Evolutionary conservation across 2,329 filamentous ascomycete species (phyloP).

Genomic region (Botrytis byssoidea): DNA sequence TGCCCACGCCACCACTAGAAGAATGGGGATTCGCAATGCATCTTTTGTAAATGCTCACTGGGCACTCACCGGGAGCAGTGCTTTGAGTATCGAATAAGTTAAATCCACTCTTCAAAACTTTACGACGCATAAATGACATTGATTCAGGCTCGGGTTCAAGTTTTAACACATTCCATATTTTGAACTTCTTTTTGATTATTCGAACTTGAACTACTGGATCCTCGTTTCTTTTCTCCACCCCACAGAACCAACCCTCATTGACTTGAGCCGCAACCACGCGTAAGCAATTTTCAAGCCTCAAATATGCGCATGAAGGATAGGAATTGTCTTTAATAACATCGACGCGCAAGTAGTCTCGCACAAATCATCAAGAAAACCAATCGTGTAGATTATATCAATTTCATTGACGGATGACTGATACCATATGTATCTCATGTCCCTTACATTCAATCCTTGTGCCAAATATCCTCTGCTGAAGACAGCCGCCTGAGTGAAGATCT

Average conservation of each 20-base stretch:
- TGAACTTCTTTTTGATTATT: neutral
- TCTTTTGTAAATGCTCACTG: neutral
- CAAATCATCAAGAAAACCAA: neutral
- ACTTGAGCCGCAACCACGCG: neutral
- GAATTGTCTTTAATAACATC: neutral
- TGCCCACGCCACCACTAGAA: constrained; percentile 3
- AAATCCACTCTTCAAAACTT: neutral
- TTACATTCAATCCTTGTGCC: neutral
- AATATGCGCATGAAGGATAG: neutral
- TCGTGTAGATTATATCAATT: neutral
- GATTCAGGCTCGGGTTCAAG: neutral
- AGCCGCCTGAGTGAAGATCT: neutral
- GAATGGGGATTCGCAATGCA: neutral
- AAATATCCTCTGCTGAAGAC: neutral
- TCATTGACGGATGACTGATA: neutral
- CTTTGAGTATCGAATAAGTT: neutral
- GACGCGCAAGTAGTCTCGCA: neutral
- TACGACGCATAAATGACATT: neutral
- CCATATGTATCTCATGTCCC: neutral
- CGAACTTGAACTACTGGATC: neutral
- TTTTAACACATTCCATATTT: neutral
- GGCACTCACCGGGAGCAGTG: neutral
- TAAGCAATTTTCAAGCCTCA: neutral
- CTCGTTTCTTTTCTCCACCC: neutral
- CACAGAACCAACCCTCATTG: neutral